Conservation (phyloP, 306 rosid genomes). For the Delonix regia region DNA sequence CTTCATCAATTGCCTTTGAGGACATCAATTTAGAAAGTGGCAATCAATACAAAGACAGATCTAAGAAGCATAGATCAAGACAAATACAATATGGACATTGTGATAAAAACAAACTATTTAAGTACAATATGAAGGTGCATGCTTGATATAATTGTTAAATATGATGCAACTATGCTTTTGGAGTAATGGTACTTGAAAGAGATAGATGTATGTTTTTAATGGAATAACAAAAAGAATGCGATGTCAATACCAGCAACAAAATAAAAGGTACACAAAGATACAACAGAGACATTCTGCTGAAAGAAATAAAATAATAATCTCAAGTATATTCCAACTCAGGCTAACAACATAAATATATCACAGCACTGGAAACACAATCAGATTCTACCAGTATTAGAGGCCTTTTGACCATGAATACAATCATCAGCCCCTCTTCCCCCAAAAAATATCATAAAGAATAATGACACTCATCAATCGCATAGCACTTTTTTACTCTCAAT, state of each 20-base stretch:
- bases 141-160: not conserved
- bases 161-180: not conserved
- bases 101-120: too few relatives aligned
- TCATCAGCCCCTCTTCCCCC: not conserved
- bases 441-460: not conserved
- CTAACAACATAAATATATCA: too few relatives aligned
- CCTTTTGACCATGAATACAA: not conserved
- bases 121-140: not conserved
- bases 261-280: not conserved
- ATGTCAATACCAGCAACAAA: not conserved
- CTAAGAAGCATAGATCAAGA: too few relatives aligned
- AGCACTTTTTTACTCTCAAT: not conserved
- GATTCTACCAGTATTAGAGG: not conserved
- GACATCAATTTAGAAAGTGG: conserved; percentile 17
- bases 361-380: too few relatives aligned
- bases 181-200: not conserved
- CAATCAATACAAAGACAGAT: too few relatives aligned
- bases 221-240: not conserved
- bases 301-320: too few relatives aligned
- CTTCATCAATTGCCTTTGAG: conserved; percentile 87
- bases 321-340: not conserved
- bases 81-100: too few relatives aligned
- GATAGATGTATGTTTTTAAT: not conserved
- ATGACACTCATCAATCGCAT: not conserved
- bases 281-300: too few relatives aligned